A percentile compares a stretch with the other conserved stretches of the same genome.
phyloP scores from a whole-genome alignment of 1,284 basidiomycete species.

The Marasmius tenuissimus region DNA sequence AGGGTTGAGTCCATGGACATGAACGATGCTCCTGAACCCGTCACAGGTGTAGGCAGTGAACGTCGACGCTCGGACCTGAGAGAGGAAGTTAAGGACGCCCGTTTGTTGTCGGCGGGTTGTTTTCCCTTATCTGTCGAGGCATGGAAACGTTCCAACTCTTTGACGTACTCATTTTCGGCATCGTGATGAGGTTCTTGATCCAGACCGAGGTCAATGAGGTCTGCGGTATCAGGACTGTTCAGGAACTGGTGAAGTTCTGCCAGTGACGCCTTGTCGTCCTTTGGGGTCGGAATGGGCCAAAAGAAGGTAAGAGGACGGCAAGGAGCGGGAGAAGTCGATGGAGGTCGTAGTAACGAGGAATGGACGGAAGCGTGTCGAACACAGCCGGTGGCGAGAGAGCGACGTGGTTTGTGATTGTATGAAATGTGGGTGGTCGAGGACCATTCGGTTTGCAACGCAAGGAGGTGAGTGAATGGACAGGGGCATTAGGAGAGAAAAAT shows the following conservation, averaged over 20 bases:
- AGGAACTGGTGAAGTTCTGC: slow-evolving; percentile 73
- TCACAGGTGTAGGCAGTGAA: slow-evolving; percentile 54
- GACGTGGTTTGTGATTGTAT: no score
- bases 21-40: slow-evolving; percentile 46
- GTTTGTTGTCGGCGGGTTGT: neutral
- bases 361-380: no score
- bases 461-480: no score
- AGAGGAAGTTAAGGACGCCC: slow-evolving; percentile 27
- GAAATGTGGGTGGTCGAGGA: no score
- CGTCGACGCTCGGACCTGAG: slow-evolving; percentile 60
- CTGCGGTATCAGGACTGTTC: slow-evolving; percentile 33
- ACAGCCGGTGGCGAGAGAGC: no score
- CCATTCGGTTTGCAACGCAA: no score
- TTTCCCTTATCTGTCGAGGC: neutral
- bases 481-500: no score
- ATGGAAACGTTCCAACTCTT: neutral
- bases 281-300: slow-evolving; percentile 1
- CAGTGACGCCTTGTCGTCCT: slow-evolving; percentile 75
- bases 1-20: slow-evolving; percentile 49
- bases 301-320: slow-evolving; percentile 10
- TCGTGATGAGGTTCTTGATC: neutral
- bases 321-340: no score
- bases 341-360: no score
- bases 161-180: neutral
- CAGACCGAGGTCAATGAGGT: slow-evolving; percentile 1